phyloP scores from a whole-genome alignment of 768 basidiomycete genomes.

The Postia placenta region DNA sequence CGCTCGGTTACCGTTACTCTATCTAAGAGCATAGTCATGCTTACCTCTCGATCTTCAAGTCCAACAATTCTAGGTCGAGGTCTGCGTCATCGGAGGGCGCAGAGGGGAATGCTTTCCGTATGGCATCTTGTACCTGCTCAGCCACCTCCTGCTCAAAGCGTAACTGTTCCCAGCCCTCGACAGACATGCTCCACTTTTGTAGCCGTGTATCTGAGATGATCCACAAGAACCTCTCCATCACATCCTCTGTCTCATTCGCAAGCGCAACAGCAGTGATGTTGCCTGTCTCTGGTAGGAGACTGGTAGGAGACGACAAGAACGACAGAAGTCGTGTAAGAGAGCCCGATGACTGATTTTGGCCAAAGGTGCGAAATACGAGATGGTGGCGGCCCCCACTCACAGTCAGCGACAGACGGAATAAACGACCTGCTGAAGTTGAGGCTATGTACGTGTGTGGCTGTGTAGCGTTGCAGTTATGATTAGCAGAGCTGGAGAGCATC shows the following conservation, averaged over 20 bases:
- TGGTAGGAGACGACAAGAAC: conserved; percentile 36
- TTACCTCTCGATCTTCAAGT: conserved; percentile 58
- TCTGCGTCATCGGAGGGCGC: conserved; percentile 36
- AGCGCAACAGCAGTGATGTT: conserved; percentile 63
- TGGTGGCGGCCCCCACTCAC: conserved; percentile 67
- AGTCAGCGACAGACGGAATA: conserved; percentile 60
- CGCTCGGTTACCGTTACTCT: neutral
- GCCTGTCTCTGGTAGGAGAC: conserved; percentile 41
- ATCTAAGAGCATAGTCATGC: conserved; percentile 12
- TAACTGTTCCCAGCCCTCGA: conserved; percentile 68
- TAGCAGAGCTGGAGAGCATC: conserved; percentile 5
- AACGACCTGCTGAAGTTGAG: conserved; percentile 59
- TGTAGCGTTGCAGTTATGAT: too few relatives aligned
- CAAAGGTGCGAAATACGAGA: conserved; percentile 52
- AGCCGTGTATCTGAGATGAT: conserved; percentile 59
- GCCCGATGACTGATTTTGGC: conserved; percentile 42
- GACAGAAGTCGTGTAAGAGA: conserved; percentile 39
- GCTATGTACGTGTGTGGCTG: conserved; percentile 63
- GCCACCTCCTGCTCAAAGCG: conserved; percentile 51
- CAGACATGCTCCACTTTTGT: conserved; percentile 64
- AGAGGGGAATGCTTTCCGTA: conserved; percentile 36
- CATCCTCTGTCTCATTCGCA: conserved; percentile 29
- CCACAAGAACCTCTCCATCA: conserved; percentile 56
- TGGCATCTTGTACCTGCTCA: conserved; percentile 37
- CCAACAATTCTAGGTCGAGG: conserved; percentile 69